Base-by-base conservation (phyloP, 176 grass and related monocot species). In the Raddia guianensis region DNA sequence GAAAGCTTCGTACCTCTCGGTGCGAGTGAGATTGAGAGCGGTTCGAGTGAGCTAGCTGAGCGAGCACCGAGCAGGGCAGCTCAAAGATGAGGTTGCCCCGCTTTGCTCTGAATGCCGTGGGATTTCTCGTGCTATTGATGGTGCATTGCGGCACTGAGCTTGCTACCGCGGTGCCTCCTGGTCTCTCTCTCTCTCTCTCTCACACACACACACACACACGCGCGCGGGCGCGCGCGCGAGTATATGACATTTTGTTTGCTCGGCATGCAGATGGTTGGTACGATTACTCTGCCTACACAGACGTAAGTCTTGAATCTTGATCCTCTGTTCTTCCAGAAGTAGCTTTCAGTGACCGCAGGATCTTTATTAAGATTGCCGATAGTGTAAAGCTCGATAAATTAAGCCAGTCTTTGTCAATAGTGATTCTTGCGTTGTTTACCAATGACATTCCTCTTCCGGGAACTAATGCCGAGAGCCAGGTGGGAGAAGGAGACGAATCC, bases 201-300 rank as follows among this genome's bases (percentile, higher is more conserved):
- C 3, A 5, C 16, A 57, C 67, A 8, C 8, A 11, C 7, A n/a
- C 7, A 44, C 5, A 57, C n/a, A n/a, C n/a, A n/a, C n/a, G n/a
- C n/a, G n/a, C n/a, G n/a, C n/a, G n/a, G n/a, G n/a, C n/a, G n/a
- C n/a, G n/a, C 46, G 14, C 27, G 27, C 37, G 59, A 64, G 59
- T 2, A 11, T 42, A 5, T 83, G 60, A 82, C 78, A 72, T 46
- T 33, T 52, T 69, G 52, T 61, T 44, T 15, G 6, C 47, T 1
- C 58, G 49, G 16, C 57, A 72, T 72, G 82, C 88, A 90, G 88
- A 15, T 90, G 88, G 83, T 9, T 86, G 88, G 79, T 90, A 90
- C 74, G 88, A 90, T 68, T 90, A 90, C 79, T 6, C 83, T 35
- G 88, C 88, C 79, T 82, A 90, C 88, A 90, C 88, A 1, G 88